These are phyloP conservation scores for Bruguiera gymnorhiza DNA, from an alignment of 345 rosid genomes.

Conservation along the genomic window DNA sequence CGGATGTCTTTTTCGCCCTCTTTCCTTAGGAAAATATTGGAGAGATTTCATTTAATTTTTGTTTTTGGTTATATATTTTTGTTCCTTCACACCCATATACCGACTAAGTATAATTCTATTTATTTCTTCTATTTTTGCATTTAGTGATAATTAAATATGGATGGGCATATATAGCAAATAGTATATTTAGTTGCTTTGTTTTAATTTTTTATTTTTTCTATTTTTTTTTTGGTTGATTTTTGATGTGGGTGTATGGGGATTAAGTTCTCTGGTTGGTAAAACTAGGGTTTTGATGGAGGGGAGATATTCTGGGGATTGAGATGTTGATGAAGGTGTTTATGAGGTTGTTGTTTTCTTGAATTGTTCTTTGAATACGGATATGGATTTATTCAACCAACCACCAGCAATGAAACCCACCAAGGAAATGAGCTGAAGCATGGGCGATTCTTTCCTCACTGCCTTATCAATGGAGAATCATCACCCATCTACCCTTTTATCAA, in stretches of 20 bases:
- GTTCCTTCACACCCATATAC: neutral
- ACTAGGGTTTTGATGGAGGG: slow-evolving; percentile 58
- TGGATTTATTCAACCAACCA: slow-evolving; percentile 37
- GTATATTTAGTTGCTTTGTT: neutral
- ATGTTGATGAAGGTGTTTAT: slow-evolving; percentile 41
- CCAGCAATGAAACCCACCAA: slow-evolving; percentile 33
- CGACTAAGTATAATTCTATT: neutral
- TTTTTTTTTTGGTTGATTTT: slow-evolving; percentile 15
- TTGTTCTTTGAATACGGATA: slow-evolving; percentile 30
- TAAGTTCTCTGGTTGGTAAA: slow-evolving; percentile 34
- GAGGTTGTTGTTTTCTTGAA: slow-evolving; percentile 41
- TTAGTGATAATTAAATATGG: too few relatives aligned
- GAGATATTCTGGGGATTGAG: slow-evolving; percentile 57
- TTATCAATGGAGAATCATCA: slow-evolving; percentile 27
- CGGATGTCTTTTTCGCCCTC: slow-evolving; percentile 13
- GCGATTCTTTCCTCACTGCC: slow-evolving; percentile 17
- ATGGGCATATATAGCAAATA: neutral
- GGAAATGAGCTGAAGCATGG: slow-evolving; percentile 22
- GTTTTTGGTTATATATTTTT: neutral
- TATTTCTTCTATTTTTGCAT: too few relatives aligned
- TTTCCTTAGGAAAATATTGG: slow-evolving; percentile 23
- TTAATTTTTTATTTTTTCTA: neutral
- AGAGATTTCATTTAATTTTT: slow-evolving; percentile 17
- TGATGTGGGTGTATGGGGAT: slow-evolving; percentile 30
- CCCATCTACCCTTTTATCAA: slow-evolving; percentile 25